These are phyloP conservation scores for Zygnema circumcarinatum DNA, from an alignment of 139 green algal species.

Conservation along the genomic window DNA sequence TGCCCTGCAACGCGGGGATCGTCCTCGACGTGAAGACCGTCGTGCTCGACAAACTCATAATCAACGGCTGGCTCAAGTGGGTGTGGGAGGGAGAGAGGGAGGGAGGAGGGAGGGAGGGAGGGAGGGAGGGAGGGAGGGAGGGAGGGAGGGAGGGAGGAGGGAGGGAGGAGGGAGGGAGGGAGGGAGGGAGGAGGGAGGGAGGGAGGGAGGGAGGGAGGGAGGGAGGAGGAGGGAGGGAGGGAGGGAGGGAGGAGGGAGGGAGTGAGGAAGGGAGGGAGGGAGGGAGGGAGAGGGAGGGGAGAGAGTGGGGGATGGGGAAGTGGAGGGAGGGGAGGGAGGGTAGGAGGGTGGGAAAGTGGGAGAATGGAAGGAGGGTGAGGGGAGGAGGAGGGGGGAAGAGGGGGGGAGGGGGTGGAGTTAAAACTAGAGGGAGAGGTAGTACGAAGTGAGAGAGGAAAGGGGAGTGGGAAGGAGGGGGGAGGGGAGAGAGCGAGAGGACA, in stretches of 20 bases:
- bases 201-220: not conserved
- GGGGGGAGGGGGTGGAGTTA: not conserved
- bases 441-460: not conserved
- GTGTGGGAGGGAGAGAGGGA: not conserved
- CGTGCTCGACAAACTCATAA: constrained; percentile 17
- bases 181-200: not conserved
- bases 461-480: not conserved
- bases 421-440: not conserved
- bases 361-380: not conserved
- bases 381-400: not conserved
- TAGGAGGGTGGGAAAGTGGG: not conserved
- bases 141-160: too few species aligned
- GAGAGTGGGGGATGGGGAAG: not conserved
- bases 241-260: not conserved
- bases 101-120: too few species aligned
- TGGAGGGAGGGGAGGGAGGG: not conserved
- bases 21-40: constrained; percentile 37
- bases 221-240: not conserved
- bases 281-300: not conserved
- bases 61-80: constrained; percentile 44
- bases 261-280: not conserved
- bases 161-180: not conserved
- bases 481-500: not conserved
- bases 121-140: too few species aligned
- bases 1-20: constrained; percentile 17